A percentile compares a stretch with the other conserved stretches of the same genome.
Evolutionary conservation across 257 asterid species (phyloP).

Genomic region (Penstemon davidsonii): DNA sequence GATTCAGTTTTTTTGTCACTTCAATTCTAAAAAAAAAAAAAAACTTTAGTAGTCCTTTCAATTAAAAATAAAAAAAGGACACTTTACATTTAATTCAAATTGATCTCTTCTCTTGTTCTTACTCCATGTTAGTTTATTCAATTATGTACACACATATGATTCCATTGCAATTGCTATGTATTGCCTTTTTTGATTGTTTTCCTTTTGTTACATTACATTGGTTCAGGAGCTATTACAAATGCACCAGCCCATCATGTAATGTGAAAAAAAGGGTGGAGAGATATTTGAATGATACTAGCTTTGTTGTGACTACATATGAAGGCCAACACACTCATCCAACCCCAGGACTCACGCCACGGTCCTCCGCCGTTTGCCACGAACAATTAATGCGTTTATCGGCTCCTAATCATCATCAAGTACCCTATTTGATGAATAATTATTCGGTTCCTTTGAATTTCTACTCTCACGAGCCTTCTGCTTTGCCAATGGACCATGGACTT

Average conservation of each 20-base stretch:
- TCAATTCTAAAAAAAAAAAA: too few species aligned
- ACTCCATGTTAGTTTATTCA: too few species aligned
- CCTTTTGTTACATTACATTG: not conserved
- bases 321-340: conserved; percentile 76
- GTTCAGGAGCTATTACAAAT: conserved; percentile 76
- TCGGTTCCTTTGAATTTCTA: conserved; percentile 27
- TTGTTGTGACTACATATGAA: conserved; percentile 76
- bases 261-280: conserved; percentile 88
- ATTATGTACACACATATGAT: too few species aligned
- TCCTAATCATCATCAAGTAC: conserved; percentile 16
- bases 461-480: conserved; percentile 25
- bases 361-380: conserved; percentile 17
- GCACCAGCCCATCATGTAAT: conserved; percentile 69
- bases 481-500: conserved; percentile 43
- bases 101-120: too few species aligned
- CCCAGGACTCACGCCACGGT: conserved; percentile 40
- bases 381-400: conserved; percentile 16
- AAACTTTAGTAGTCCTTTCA: too few species aligned
- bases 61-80: too few species aligned
- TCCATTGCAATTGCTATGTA: too few species aligned
- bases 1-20: too few species aligned
- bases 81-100: too few species aligned
- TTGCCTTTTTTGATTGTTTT: not conserved
- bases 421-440: conserved; percentile 14
- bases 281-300: conserved; percentile 48